Conservation (phyloP, 208 protist genomes). For the Crithidia bombi region DNA sequence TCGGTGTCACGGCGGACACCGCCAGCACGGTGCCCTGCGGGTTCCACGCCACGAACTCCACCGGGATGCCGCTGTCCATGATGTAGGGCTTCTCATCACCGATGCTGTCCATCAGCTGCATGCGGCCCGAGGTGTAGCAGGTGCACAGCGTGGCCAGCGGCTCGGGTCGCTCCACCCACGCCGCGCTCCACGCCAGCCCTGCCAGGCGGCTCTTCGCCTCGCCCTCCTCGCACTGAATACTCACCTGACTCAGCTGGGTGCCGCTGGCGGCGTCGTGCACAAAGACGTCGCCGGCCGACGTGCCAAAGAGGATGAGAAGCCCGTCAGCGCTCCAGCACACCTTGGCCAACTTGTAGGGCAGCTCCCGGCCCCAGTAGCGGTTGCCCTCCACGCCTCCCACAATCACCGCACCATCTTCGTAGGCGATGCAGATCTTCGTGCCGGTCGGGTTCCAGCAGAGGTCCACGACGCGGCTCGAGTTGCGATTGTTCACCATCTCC, state of each 20-base stretch:
- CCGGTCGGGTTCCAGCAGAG: conserved; percentile 94
- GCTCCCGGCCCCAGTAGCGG: conserved; percentile 95
- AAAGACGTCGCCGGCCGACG: conserved; percentile 82
- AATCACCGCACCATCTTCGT: conserved; percentile 97
- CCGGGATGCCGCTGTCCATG: conserved; percentile 90
- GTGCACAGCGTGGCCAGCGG: conserved; percentile 87
- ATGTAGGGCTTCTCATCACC: conserved; percentile 86
- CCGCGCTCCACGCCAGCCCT: conserved; percentile 86
- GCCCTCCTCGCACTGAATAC: conserved; percentile 47
- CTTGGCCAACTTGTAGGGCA: conserved; percentile 84
- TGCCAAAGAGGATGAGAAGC: conserved; percentile 92
- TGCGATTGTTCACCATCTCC: conserved; percentile 98
- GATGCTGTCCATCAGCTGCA: conserved; percentile 94
- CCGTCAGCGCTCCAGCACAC: conserved; percentile 96
- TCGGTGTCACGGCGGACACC: conserved; percentile 70
- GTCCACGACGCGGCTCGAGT: conserved; percentile 93
- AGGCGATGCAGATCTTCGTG: conserved; percentile 96
- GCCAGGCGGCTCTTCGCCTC: conserved; percentile 40
- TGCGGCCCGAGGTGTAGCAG: conserved; percentile 86
- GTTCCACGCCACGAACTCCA: conserved; percentile 92
- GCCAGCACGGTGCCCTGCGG: conserved; percentile 93
- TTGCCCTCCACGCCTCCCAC: conserved; percentile 97
- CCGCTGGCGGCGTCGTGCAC: conserved; percentile 89
- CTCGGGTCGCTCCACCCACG: conserved; percentile 82
- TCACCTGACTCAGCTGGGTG: conserved; percentile 79